Evolutionary conservation across 1,139 yeast genomes (phyloP).

Genomic region (Yamadazyma pseudoaaseri): DNA sequence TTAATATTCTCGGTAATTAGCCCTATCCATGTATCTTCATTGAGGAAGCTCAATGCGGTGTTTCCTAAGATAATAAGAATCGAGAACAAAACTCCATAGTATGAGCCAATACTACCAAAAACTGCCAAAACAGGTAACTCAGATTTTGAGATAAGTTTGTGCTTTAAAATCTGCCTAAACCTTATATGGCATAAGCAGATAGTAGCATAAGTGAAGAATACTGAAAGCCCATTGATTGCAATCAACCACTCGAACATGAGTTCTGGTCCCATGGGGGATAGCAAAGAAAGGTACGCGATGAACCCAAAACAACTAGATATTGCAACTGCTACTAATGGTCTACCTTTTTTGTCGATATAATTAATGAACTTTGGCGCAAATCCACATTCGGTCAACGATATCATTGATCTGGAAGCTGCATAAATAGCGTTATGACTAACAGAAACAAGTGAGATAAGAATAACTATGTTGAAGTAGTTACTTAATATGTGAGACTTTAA

Average conservation of each 20-base stretch:
- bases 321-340: conserved; percentile 25
- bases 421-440: conserved; percentile 45
- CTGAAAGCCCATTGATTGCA: conserved; percentile 35
- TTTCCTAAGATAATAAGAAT: no score
- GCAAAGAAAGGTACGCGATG: conserved; percentile 7
- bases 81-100: no score
- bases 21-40: no score
- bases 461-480: conserved; percentile 40
- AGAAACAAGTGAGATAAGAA: conserved; percentile 37
- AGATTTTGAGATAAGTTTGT: no score
- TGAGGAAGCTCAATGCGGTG: no score
- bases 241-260: conserved; percentile 32
- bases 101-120: no score
- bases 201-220: conserved; percentile 34
- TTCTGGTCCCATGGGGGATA: conserved; percentile 6
- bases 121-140: no score
- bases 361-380: conserved; percentile 33
- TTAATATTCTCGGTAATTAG: no score
- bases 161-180: no score
- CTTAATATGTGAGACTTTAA: conserved; percentile 32
- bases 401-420: conserved; percentile 40
- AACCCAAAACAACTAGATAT: conserved; percentile 6
- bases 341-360: conserved; percentile 41
- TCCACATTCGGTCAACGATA: conserved; percentile 38
- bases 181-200: conserved; percentile 28